Evolutionary conservation across 441 rosid genomes (phyloP), one percentile per base, ranked within the genome.

Genomic region (Eugenia klotzschiana): DNA sequence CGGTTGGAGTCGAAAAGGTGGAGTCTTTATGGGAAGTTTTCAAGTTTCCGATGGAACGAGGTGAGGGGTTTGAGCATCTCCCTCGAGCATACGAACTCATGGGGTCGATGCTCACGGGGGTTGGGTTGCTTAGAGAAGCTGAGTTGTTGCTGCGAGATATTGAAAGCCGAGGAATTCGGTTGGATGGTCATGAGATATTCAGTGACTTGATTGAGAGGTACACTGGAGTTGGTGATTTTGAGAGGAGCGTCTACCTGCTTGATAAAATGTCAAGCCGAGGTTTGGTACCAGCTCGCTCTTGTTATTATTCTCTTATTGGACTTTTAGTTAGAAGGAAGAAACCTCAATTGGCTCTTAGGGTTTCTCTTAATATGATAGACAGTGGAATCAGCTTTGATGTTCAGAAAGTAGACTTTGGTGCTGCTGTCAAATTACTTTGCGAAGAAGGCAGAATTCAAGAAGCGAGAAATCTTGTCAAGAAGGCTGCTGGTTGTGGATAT

Each of bases 1-100:
- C 74, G 43, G 53, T 87, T 85, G 82, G 77, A 49, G 83, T 84
- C 72, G 85, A 60, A 88, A 94, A 94, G 91, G 91, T 93, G 18
- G 91, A 82, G 86, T 82, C 92, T 88, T 87, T 95, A 80, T 93
- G 94, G 96, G 89, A 85, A 82, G 4, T 93, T 88, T 94, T 94
- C 84, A 90, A 86, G 82, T 91, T 92, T 90, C 92, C 82, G 80
- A 79, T 74, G 82, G 87, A 83, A 80, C 90, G 90, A 54, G 51
- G 81, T 81, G 83, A 82, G 86, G 91, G 90, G 86, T 93, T 93
- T 88, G 87, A 88, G 89, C 96, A 93, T 90, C 87, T 91, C 51
- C 89, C 90, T 46, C 86, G 84, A 49, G 88, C 95, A 26, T 89
- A 52, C 82, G 93, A 92, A 85, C 86, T 91, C 80, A 91, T 95